Percentiles rank a stretch among this genome's conserved stretches.
Evolutionary conservation across 805 yeast species (phyloP).

Genomic region (Ogataea zsoltii): DNA sequence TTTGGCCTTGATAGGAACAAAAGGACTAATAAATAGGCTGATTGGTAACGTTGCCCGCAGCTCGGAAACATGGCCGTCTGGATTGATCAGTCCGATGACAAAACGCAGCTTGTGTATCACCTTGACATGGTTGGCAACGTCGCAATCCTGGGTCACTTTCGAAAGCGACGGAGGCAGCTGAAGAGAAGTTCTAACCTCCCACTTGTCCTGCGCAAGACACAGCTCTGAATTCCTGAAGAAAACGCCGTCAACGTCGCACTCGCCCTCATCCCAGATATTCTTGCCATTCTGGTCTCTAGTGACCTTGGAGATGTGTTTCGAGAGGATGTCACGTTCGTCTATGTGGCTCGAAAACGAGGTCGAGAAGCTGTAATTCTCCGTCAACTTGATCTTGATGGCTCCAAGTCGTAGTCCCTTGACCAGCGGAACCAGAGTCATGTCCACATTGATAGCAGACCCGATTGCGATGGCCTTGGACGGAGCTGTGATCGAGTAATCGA

Average conservation of each 20-base stretch:
- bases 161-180: conserved; percentile 72
- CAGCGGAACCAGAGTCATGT: conserved; percentile 73
- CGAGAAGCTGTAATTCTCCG: conserved; percentile 62
- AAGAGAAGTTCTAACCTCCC: conserved; percentile 70
- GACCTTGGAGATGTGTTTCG: conserved; percentile 47
- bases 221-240: conserved; percentile 35
- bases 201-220: conserved; percentile 51
- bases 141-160: conserved; percentile 85
- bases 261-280: conserved; percentile 40
- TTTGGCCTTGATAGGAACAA: conserved; percentile 66
- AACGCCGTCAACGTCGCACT: conserved; percentile 39
- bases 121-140: conserved; percentile 64
- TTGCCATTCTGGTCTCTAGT: conserved; percentile 40
- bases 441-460: conserved; percentile 74
- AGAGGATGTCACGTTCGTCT: conserved; percentile 60
- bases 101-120: conserved; percentile 89
- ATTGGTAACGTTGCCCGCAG: conserved; percentile 88
- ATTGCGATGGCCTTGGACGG: conserved; percentile 90
- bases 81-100: conserved; percentile 73
- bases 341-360: conserved; percentile 58
- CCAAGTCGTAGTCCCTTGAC: conserved; percentile 80
- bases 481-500: conserved; percentile 82
- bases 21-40: conserved; percentile 56
- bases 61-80: conserved; percentile 93
- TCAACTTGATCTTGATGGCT: conserved; percentile 62